These are phyloP conservation scores for Ceraceosorus guamensis DNA, from an alignment of 1,284 basidiomycete species.

Conservation along the genomic window DNA sequence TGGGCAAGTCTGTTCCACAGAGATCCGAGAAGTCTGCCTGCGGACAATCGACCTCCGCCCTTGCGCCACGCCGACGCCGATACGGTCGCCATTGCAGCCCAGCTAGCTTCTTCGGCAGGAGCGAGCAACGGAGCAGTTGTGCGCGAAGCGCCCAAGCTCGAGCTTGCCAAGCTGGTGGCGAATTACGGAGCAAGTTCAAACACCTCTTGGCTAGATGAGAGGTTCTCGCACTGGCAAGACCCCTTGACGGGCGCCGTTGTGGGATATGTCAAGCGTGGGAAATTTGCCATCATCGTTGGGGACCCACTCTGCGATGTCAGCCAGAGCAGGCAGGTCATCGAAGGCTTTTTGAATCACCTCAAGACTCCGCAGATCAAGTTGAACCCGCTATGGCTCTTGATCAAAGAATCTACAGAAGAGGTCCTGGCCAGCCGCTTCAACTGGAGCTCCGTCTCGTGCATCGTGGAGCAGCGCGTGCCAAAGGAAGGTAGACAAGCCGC, in stretches of 20 bases:
- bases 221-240: slow-evolving; percentile 57
- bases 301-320: slow-evolving; percentile 54
- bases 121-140: slow-evolving; percentile 17
- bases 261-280: slow-evolving; percentile 51
- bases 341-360: slow-evolving; percentile 51
- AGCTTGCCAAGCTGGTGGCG: slow-evolving; percentile 53
- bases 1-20: slow-evolving; percentile 44
- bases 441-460: slow-evolving; percentile 56
- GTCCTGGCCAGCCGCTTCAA: slow-evolving; percentile 53
- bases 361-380: slow-evolving; percentile 50
- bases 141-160: slow-evolving; percentile 19
- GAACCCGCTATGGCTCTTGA: slow-evolving; percentile 57
- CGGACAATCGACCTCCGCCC: slow-evolving; percentile 15
- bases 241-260: slow-evolving; percentile 53
- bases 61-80: slow-evolving; percentile 41
- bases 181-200: slow-evolving; percentile 58
- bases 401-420: slow-evolving; percentile 53
- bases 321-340: slow-evolving; percentile 52
- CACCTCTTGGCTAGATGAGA: slow-evolving; percentile 57
- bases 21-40: slow-evolving; percentile 40
- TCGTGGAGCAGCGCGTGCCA: slow-evolving; percentile 57
- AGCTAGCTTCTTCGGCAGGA: not conserved
- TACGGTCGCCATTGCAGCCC: slow-evolving; percentile 14
- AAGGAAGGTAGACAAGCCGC: slow-evolving; percentile 51
- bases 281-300: slow-evolving; percentile 54